Evolutionary conservation across 2,329 filamentous ascomycete genomes (phyloP).

Genomic region (Dothidotthia symphoricarpi): DNA sequence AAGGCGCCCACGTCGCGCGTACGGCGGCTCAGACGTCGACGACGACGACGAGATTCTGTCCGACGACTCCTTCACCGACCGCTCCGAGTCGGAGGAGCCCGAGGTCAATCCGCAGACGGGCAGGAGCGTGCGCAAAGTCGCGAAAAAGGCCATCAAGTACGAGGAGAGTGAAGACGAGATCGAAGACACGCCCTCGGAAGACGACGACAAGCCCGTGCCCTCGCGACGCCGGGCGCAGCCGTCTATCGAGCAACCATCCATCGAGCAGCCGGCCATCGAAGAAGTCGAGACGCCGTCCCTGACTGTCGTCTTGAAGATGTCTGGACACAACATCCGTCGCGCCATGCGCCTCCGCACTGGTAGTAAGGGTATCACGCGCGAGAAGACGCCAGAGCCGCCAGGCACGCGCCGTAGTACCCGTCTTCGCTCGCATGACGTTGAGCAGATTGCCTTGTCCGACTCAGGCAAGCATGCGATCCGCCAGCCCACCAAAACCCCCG

Average conservation of each 20-base stretch:
- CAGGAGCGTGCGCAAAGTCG: slow-evolving; percentile 55
- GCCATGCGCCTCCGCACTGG: slow-evolving; percentile 42
- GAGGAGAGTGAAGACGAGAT: slow-evolving; percentile 54
- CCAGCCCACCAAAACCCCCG: slow-evolving; percentile 53
- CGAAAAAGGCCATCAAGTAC: slow-evolving; percentile 56
- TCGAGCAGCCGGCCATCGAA: slow-evolving; percentile 29
- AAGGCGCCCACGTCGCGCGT: slow-evolving; percentile 37
- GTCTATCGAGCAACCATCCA: slow-evolving; percentile 26
- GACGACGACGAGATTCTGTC: slow-evolving; percentile 51
- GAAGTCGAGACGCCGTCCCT: slow-evolving; percentile 34
- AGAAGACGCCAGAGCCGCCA: slow-evolving; percentile 38
- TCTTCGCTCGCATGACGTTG: slow-evolving; percentile 54
- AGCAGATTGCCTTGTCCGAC: slow-evolving; percentile 57
- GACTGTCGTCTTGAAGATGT: slow-evolving; percentile 45
- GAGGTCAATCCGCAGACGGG: slow-evolving; percentile 58
- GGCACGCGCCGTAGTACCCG: slow-evolving; percentile 57
- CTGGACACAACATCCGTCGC: slow-evolving; percentile 20
- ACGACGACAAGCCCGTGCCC: slow-evolving; percentile 22
- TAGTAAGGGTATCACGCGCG: slow-evolving; percentile 39
- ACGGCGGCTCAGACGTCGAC: slow-evolving; percentile 39
- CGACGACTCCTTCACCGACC: slow-evolving; percentile 45
- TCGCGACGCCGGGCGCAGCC: slow-evolving; percentile 23
- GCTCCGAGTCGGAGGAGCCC: slow-evolving; percentile 46
- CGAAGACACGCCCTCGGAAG: slow-evolving; percentile 41
- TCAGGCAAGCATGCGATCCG: slow-evolving; percentile 59